Evolutionary conservation across 192 early-diverging fungal genomes (phyloP), one percentile per base, ranked within the genome.

Genomic region (Backusella mclennaniae): DNA sequence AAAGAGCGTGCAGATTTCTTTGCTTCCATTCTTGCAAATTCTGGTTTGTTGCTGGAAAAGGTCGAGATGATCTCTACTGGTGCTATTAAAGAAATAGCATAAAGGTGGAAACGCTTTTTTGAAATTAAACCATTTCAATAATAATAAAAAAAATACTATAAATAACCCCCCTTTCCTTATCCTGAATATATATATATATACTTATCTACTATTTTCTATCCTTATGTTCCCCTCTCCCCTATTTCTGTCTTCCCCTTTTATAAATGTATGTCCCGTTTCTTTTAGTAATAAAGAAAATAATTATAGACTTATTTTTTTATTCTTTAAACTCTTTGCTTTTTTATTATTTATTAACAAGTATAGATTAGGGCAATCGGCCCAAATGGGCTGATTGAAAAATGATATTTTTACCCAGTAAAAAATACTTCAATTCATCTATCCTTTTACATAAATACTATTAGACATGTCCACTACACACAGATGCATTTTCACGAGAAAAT

Each of bases 41-140:
- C 74, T 31, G 41, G 26, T 46, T 31, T 46, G 9, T 75, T 75
- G 12, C 66, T 75, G n/a, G 74, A 75, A 39, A 75, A 75, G 5
- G 66, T 75, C 15, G 63, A 75, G 4, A 41, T 38, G 17, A 42
- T 75, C 4, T 66, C 66, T 21, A 44, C 59, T 44, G 73, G 66
- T 21, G 21, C 73, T 33, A 59, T 59, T 59, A 59, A 59, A 59
- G 53, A 59, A 59, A 59, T 59, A 26, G 53, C 53, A 26, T 59
- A 59, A 59, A 59, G 53, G 11, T 6, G 23, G 23, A 59, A 59
- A 8, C 53, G 12, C 2, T 26, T 8, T 26, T 9, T 26, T 23
- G 2, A 52, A 52, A 52, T 17, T 8, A 56, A 56, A 56, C 8
- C 46, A 49, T 19, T 49, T 19, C 19, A n/a, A 17, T 49, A 49